Base-by-base conservation (phyloP, 164 flowering plant genomes). In the Tetrastigma voinierianum region DNA sequence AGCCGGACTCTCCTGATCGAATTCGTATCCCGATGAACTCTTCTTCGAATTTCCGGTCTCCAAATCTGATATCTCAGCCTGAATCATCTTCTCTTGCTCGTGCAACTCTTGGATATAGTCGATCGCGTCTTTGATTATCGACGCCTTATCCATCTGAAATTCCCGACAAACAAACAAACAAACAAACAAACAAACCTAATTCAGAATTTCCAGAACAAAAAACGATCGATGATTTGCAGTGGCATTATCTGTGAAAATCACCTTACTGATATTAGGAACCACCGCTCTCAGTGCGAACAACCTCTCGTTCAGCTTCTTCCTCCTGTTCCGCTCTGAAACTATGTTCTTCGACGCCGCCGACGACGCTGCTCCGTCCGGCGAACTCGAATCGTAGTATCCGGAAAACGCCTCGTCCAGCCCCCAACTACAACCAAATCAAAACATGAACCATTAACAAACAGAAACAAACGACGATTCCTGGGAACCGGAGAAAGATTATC, bases 241-340 rank as follows among this genome's bases (percentile, higher is more conserved):
- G 40, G 40, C 40, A 32, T 32, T 32, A 32, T 32, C 40, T 32
- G 0, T 32, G 40, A 32, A 32, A 32, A 3, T 32, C 40, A 87
- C 98, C 96, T 93, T 93, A 67, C 73, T 89, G 56, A 93, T 93
- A 60, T 86, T 93, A 46, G 98, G 98, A 55, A 93, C 98, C 52
- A 90, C 91, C 0, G 96, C 70, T 69, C 98, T 67, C 40, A 90
- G 93, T 18, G 98, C 95, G 58, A 85, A 90, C 55, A 90, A 84
- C 64, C 88, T 78, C 0, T 93, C 95, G 51, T 89, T 93, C 9
- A 90, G 90, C 77, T 86, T 90, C 81, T 79, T 90, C 73, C 98
- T 78, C 67, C 98, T 66, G 48, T 89, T 93, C 64, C 96, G 86
- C 84, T 93, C 98, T 0, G 96, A 90, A 0, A 85, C 81, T 15